Evolutionary conservation across 139 green algal species (phyloP).

Genomic region (Coelastrella sp.): DNA sequence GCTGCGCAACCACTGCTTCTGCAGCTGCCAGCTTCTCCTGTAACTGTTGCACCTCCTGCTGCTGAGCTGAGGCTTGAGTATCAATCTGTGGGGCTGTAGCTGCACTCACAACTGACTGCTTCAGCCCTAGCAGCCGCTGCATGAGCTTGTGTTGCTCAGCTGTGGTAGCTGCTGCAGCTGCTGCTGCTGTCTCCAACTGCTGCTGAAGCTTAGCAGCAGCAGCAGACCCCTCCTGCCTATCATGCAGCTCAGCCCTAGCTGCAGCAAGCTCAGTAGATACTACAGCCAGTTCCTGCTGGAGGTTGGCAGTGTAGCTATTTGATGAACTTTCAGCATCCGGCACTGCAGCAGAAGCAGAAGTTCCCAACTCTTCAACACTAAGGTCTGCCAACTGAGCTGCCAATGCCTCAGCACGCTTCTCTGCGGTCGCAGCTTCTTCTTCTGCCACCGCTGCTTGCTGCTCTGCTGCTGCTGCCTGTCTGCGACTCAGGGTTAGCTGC

Average conservation of each 20-base stretch:
- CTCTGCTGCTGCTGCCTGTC: not conserved
- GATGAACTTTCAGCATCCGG: no score
- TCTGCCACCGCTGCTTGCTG: no score
- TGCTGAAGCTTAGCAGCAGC: constrained; percentile 1
- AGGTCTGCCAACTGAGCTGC: not conserved
- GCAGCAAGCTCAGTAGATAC: no score
- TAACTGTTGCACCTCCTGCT: not conserved
- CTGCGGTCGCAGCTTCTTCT: not conserved
- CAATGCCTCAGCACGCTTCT: not conserved
- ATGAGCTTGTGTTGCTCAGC: not conserved
- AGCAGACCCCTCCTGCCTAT: not conserved
- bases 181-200: not conserved
- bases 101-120: not conserved
- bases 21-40: constrained; percentile 14
- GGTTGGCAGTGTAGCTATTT: no score
- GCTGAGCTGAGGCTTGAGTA: not conserved
- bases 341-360: no score
- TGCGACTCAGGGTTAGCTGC: not conserved
- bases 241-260: not conserved
- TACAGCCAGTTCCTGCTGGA: no score
- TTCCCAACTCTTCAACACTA: no score
- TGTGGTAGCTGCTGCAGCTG: not conserved
- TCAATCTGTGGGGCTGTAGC: not conserved
- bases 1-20: no score
- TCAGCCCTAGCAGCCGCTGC: constrained; percentile 9